Base-by-base conservation (phyloP, 176 grass and related monocot species). In the Secale cereale region DNA sequence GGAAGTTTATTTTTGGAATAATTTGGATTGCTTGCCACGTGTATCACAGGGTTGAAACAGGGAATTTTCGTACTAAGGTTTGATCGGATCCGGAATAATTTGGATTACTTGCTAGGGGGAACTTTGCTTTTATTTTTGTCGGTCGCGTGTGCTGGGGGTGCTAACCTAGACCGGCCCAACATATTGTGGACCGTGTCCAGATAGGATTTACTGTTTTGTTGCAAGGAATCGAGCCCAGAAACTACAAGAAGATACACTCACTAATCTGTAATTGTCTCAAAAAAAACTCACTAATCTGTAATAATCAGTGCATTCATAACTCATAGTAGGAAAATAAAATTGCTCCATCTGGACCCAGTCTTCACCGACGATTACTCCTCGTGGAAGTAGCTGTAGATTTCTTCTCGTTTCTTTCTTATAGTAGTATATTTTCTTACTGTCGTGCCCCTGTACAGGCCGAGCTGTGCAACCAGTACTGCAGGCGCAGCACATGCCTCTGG, bases 391-490 rank as follows among this genome's bases (percentile, higher is more conserved):
- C 33, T 20, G 26, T 20, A 74, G 28, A 74, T 45, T 29, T 74
- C 71, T 50, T 2, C 50, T 74, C 19, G 46, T 48, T 50, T 74
- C 40, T 45, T 16, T 72, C 37, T 43, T 72, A 72, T 52, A 52
- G 23, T 74, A n/a, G n/a, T n/a, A n/a, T n/a, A 29, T 29, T 50
- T 74, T 74, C 41, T 74, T 10, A 74, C 71, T 74, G 71, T 74
- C 71, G 16, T 26, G 26, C 27, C 70, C 71, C 71, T 74, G 71
- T 74, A 50, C 9, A 17, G 45, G 71, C 71, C 25, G 1, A 23
- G 70, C 70, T 74, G 70, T 74, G 25, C 7, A 26, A 45, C 7
- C 70, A 48, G 71, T 48, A 19, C 14, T 41, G 70, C 70, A 46
- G 70, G 70, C 70, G 40, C 6, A 17, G 45, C 73, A 76, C 61